phyloP scores from a whole-genome alignment of 768 basidiomycete genomes.

The Auriscalpium vulgare region DNA sequence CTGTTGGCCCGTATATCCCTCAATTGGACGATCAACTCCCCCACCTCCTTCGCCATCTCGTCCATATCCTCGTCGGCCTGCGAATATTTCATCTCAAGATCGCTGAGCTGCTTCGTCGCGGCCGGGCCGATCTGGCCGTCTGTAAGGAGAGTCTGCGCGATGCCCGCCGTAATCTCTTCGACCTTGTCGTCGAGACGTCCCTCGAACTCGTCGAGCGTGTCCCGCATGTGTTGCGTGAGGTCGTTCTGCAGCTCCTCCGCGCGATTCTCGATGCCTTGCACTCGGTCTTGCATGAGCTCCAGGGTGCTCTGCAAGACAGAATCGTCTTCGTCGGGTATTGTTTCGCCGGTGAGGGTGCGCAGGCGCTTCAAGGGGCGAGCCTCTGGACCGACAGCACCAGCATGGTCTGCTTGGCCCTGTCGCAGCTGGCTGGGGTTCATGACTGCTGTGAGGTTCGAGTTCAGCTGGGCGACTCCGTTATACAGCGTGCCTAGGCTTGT shows the following conservation, averaged over 20 bases:
- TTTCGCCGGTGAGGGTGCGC: neutral
- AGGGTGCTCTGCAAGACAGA: slow-evolving; percentile 4
- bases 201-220: slow-evolving; percentile 9
- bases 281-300: slow-evolving; percentile 5
- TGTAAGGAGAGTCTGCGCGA: neutral
- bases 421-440: neutral
- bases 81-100: slow-evolving; percentile 1
- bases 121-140: neutral
- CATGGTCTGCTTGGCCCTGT: neutral
- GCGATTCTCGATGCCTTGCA: slow-evolving; percentile 9
- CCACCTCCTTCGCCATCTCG: slow-evolving; percentile 11
- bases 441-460: slow-evolving; percentile 6
- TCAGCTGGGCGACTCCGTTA: slow-evolving; percentile 10
- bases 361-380: slow-evolving; percentile 2
- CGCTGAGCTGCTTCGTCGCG: slow-evolving; percentile 1
- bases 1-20: slow-evolving; percentile 3
- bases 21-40: slow-evolving; percentile 3
- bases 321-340: neutral
- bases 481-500: slow-evolving; percentile 26
- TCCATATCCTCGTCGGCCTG: slow-evolving; percentile 7
- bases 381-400: neutral
- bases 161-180: slow-evolving; percentile 6
- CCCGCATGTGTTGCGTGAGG: slow-evolving; percentile 7
- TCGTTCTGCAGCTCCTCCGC: slow-evolving; percentile 12
- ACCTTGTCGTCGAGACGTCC: slow-evolving; percentile 12